phyloP scores from a whole-genome alignment of 345 rosid species.

The Mallotus nudiflorus region DNA sequence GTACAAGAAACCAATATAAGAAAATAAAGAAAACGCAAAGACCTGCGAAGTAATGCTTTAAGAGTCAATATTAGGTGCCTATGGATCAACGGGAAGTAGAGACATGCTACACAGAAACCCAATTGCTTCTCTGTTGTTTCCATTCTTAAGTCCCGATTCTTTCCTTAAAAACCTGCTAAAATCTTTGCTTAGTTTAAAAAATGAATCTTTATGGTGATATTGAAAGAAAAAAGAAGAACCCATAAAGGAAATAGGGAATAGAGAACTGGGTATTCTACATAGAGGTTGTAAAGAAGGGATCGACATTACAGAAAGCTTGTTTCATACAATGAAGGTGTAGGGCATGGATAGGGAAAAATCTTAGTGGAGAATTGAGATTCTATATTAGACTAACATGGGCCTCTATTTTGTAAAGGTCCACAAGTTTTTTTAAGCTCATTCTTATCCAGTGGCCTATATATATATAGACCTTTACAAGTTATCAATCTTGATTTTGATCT shows the following conservation, averaged over 20 bases:
- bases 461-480: too few relatives aligned
- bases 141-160: conserved; percentile 14
- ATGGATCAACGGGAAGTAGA: conserved; percentile 77
- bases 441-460: too few relatives aligned
- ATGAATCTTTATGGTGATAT: conserved; percentile 15
- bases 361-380: neutral
- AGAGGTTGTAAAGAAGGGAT: conserved; percentile 25
- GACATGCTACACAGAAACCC: conserved; percentile 46
- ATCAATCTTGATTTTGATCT: too few relatives aligned
- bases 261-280: conserved; percentile 17
- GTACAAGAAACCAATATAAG: conserved; percentile 84
- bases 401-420: too few relatives aligned
- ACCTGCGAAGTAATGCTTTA: conserved; percentile 83
- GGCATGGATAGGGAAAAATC: too few relatives aligned
- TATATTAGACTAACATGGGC: too few relatives aligned
- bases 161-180: conserved; percentile 11
- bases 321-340: neutral
- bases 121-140: conserved; percentile 28
- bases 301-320: neutral
- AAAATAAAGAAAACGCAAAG: conserved; percentile 75
- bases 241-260: conserved; percentile 11
- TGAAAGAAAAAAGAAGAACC: conserved; percentile 25
- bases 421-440: too few relatives aligned
- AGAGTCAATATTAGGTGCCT: conserved; percentile 81
- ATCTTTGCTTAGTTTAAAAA: conserved; percentile 13